Base-by-base conservation (phyloP, 139 green algal genomes). In the Chlamydomonas incerta region DNA sequence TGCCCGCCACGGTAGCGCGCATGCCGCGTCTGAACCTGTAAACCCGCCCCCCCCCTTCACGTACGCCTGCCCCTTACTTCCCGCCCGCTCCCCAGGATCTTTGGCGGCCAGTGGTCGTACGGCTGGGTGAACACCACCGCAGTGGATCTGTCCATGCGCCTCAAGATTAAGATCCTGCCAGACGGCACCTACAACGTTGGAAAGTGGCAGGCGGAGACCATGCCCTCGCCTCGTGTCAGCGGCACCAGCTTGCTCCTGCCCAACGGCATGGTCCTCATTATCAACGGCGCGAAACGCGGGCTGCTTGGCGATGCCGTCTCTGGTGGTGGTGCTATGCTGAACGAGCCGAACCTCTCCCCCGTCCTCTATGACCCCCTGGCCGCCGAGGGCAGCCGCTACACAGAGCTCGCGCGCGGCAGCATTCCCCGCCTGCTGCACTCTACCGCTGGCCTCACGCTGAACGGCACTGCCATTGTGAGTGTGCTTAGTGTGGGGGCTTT, bases 351-450 rank as follows among this genome's bases (percentile, higher is more conserved):
- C 82, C 76, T 88, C 72, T 31, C 29, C n/a, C 82, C 82, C 24
- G 82, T 75, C 60, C 58, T 88, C 57, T 88, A 88, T 73, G 72
- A 83, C 63, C 83, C 83, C 3, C 13, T 14, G 11, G 83, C 83
- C 11, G 46, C 72, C 13, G 72, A 46, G 23, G 82, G 82, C 41
- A 33, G 5, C 17, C 81, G 81, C 57, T 87, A 41, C 70, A 80
- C 37, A 21, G 65, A 34, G 24, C 47, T 82, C 24, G 72, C 13
- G 24, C 72, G 82, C 60, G 75, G 63, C 33, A 72, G 82, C 47
- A 88, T 88, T 28, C 74, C 81, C 18, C 82, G 88, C 37, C 70
- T 91, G 72, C 87, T 89, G 65, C 88, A 91, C 80, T 89, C 83
- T 13, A 86, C 84, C 29, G 69, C 80, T 23, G 80, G 66, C 1